Percentiles rank a stretch among this genome's conserved stretches.
These are phyloP conservation scores for Pseudonitzschia multiseries DNA, from an alignment of 108 stramenopile species.

Conservation along the genomic window DNA sequence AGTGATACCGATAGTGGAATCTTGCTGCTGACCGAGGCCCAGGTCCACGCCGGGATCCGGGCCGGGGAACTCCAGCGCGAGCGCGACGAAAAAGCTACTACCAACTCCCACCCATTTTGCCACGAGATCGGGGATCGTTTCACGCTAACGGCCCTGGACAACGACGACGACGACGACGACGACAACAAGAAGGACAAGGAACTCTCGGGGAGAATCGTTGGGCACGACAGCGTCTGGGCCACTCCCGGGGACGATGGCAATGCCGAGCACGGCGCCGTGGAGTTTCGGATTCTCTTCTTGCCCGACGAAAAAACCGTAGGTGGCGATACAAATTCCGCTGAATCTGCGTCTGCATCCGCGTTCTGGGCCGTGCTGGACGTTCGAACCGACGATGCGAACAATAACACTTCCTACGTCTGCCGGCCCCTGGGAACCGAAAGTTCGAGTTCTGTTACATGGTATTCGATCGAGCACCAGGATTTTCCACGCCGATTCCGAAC, in stretches of 20 bases:
- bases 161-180: constrained; percentile 18
- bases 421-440: constrained; percentile 8
- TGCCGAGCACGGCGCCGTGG: constrained; percentile 23
- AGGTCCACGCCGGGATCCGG: constrained; percentile 76
- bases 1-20: neutral
- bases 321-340: neutral
- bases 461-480: constrained; percentile 69
- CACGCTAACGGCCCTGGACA: constrained; percentile 38
- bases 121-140: constrained; percentile 27
- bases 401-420: constrained; percentile 12
- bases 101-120: constrained; percentile 46
- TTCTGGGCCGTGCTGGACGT: constrained; percentile 70
- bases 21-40: constrained; percentile 77
- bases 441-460: too few relatives aligned
- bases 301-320: constrained; percentile 16
- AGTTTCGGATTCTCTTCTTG: constrained; percentile 43
- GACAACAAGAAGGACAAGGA: neutral
- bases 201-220: constrained; percentile 38
- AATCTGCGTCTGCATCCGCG: constrained; percentile 1
- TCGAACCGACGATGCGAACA: constrained; percentile 28
- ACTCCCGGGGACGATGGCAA: constrained; percentile 30
- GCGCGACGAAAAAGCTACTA: too few relatives aligned
- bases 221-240: constrained; percentile 41
- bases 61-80: constrained; percentile 54
- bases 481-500: constrained; percentile 59